Evolutionary conservation across 2,329 filamentous ascomycete species (phyloP).

Genomic region (Escovopsis weberi): DNA sequence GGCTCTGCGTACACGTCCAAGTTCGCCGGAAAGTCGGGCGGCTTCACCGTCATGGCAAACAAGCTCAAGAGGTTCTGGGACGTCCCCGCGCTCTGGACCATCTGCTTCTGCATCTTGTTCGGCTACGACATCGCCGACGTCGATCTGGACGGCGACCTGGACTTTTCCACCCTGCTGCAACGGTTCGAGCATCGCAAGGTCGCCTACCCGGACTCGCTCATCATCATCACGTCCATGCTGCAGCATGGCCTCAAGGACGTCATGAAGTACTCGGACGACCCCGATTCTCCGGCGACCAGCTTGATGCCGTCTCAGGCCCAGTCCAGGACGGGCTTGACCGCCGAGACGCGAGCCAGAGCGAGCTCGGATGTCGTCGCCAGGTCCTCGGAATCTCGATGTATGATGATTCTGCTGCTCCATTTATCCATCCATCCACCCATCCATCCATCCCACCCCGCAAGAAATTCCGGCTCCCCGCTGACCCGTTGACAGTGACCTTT

Average conservation of each 20-base stretch:
- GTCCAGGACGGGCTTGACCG: slow-evolving; percentile 2
- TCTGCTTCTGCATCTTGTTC: slow-evolving; percentile 80
- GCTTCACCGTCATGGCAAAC: slow-evolving; percentile 73
- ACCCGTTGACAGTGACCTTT: slow-evolving; percentile 12
- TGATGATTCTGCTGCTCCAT: slow-evolving; percentile 11
- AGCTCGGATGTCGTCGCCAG: slow-evolving; percentile 45
- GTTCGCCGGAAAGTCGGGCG: slow-evolving; percentile 70
- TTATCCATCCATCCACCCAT: too few species aligned
- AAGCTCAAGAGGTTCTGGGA: slow-evolving; percentile 82
- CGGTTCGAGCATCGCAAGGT: slow-evolving; percentile 57
- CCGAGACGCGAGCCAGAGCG: slow-evolving; percentile 25
- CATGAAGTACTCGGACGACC: slow-evolving; percentile 45
- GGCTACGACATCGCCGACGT: slow-evolving; percentile 64
- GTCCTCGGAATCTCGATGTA: slow-evolving; percentile 41
- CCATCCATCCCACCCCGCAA: too few species aligned
- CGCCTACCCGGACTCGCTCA: slow-evolving; percentile 61
- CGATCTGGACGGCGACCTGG: slow-evolving; percentile 58
- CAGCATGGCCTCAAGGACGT: slow-evolving; percentile 67
- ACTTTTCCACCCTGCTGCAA: slow-evolving; percentile 58
- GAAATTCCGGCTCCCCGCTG: slow-evolving; percentile 1
- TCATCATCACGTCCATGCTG: slow-evolving; percentile 74
- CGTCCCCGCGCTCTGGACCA: slow-evolving; percentile 68
- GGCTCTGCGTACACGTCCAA: slow-evolving; percentile 71
- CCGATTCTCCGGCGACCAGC: slow-evolving; percentile 32
- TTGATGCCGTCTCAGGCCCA: slow-evolving; percentile 2